Base-by-base conservation (phyloP, 805 yeast species). In the Priceomyces carsonii region DNA sequence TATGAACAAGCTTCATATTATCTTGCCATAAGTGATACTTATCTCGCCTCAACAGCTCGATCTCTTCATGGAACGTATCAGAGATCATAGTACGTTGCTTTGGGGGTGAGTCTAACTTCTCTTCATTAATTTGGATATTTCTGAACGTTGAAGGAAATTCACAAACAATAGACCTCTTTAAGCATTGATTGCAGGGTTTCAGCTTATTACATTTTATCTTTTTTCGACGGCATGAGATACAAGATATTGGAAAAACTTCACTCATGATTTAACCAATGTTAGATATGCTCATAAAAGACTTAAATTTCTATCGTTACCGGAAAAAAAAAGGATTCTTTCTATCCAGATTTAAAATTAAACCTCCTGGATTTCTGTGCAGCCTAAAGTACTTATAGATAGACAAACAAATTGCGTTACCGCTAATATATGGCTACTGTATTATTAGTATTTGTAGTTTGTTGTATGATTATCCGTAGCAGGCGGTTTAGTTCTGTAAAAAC, bases 121-220 rank as follows among this genome's bases (percentile, higher is more conserved):
- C 51, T 30, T 50, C 60, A 31, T 48, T 44, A 29, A 59, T 57
- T 37, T 56, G 59, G 23, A 69, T 70, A 23, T 73, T 71, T 35
- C 78, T 50, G 40, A 72, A 72, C 12, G 70, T 72, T 3, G 68
- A 53, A 1, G 78, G 78, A 43, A 69, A 72, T 28, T 61, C 64
- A 48, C 78, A 73, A 2, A 46, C 49, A n/a, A 66, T 52, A 6
- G 53, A 51, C 33, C 70, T 53, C 32, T 55, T 57, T 8, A 43
- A 47, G 45, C 77, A 71, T 32, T 66, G 70, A 39, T 64, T 61
- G 43, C 77, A 71, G 1, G 73, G 71, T 19, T 51, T 51, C 19
- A 49, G 38, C 40, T 59, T 59, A 38, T 62, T 58, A 43, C 66
- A 61, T 34, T 61, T 59, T 34, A 61, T 50, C 52, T 61, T 61